Base-by-base conservation (phyloP, 306 rosid genomes). In the Pterocarpus santalinus region DNA sequence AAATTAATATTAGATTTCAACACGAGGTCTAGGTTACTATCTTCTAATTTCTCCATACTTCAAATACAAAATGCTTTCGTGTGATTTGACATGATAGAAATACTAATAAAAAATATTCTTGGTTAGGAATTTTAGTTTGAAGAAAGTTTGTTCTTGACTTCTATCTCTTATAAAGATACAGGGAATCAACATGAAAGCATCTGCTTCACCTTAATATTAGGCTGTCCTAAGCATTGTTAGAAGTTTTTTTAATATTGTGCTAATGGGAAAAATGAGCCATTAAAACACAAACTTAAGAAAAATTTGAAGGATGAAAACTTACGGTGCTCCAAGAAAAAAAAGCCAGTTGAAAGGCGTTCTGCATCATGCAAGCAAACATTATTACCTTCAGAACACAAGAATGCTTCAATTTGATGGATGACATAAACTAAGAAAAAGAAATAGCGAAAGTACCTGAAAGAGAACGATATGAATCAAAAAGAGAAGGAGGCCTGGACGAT, bases 341-440 rank as follows among this genome's bases (percentile, higher is more conserved):
- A 56, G 98, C 97, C 30, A 92, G 83, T 60, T 90, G 95, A 81
- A 94, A 94, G 8, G 98, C 95, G 81, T 92, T 94, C 95, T 94
- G 91, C 84, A 79, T n/a, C 76, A 67, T 7, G 66, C 36, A 78
- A 84, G 33, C 9, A 77, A 81, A 44, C 38, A 81, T 8, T 49
- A 14, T 28, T 30, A 62, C 41, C 43, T 35, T 78, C 11, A 72
- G 32, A 83, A 14, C 5, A 62, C 14, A 51, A 6, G 30, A 66
- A 28, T 30, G 30, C n/a, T 8, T 49, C 55, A 77, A 66, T 56
- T 34, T 16, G 49, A 38, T 62, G 30, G 13, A 53, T 39, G 7
- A 13, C 28, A 79, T 16, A 47, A 49, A 38, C 0, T 16, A 74
- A 57, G 14, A 76, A 76, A 43, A 67, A 0, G 28, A 57, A 69